Evolutionary conservation across 208 protist species (phyloP), one percentile per base, ranked within the genome.

Genomic region (Trypanosoma grayi): DNA sequence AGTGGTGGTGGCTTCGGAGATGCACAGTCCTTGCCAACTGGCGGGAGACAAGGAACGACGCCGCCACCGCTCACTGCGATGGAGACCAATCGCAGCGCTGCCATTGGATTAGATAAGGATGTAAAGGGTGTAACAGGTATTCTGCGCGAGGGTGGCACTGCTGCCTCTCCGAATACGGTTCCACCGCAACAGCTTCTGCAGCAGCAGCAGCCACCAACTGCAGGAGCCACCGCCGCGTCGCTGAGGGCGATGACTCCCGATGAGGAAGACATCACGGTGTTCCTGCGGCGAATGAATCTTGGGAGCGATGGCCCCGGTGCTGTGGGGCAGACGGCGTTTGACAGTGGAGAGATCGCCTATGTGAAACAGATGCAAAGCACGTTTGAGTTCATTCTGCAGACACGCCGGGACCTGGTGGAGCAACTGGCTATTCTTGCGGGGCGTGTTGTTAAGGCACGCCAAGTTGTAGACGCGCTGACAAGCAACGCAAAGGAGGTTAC

Each of bases 351-450:
- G 50, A 57, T 57, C 20, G n/a, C 55, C 51, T 87, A 82, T 41
- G 44, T 87, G 6, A 75, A 76, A n/a, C 79, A 92, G 58, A 64
- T 89, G 50, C 76, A 75, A 51, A 63, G 60, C 4, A 72, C 85
- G 30, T 90, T 93, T 61, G 87, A 93, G 64, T 93, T 93, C 55
- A 90, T 93, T 59, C 70, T 93, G 37, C 76, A 78, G 45, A 93
- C 87, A 43, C 77, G 87, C 3, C 70, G 76, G 2, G 56, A 74
- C 18, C 71, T 93, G 0, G 83, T 85, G n/a, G 81, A 90, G 53
- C 73, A 78, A 47, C 55, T 93, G 4, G 77, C 61, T 31, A 16
- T 86, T 45, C 70, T 93, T 45, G 52, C 78, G 10, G 75, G 77
- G 60, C 70, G 83, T 4, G 80, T 75, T 13, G 51, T 71, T 8